These are phyloP conservation scores for Suhomyces chickasaworum DNA, from an alignment of 1,139 yeast species.

Conservation along the genomic window DNA sequence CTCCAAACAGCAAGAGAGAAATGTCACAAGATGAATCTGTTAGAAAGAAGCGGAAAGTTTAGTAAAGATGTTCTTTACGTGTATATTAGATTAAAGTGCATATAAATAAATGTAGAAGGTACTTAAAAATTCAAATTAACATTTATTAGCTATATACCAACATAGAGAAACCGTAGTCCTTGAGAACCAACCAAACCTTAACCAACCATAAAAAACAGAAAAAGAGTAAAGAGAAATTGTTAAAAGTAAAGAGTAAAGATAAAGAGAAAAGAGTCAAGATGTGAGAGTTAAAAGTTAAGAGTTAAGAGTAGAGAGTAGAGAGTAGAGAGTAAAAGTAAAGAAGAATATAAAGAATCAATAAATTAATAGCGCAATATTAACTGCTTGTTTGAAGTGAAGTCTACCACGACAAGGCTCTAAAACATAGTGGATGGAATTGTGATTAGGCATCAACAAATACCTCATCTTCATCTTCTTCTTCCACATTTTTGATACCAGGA, in stretches of 20 bases:
- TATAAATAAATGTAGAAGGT: neutral
- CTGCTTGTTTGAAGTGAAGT: constrained; percentile 7
- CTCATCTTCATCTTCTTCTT: constrained; percentile 32
- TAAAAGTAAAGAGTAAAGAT: neutral
- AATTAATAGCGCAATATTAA: neutral
- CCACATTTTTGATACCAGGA: constrained; percentile 23
- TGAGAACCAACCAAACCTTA: constrained; percentile 9
- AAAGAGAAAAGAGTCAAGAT: neutral
- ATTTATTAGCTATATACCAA: constrained; percentile 9
- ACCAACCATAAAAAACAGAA: constrained; percentile 1
- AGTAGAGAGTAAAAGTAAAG: neutral
- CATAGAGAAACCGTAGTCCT: constrained; percentile 4
- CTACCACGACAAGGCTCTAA: constrained; percentile 6
- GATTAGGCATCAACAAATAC: constrained; percentile 30
- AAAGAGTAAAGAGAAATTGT: neutral
- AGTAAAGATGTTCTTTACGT: neutral
- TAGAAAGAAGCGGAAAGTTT: constrained; percentile 18
- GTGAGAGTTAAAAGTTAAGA: neutral
- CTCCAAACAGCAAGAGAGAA: constrained; percentile 41
- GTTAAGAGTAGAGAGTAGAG: neutral
- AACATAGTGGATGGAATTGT: neutral
- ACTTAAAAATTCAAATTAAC: neutral
- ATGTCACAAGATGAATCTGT: constrained; percentile 8
- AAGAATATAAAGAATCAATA: neutral
- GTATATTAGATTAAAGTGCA: constrained; percentile 12